Base-by-base conservation (phyloP, 2,329 filamentous ascomycete species). In the Epichloe uncinata region DNA sequence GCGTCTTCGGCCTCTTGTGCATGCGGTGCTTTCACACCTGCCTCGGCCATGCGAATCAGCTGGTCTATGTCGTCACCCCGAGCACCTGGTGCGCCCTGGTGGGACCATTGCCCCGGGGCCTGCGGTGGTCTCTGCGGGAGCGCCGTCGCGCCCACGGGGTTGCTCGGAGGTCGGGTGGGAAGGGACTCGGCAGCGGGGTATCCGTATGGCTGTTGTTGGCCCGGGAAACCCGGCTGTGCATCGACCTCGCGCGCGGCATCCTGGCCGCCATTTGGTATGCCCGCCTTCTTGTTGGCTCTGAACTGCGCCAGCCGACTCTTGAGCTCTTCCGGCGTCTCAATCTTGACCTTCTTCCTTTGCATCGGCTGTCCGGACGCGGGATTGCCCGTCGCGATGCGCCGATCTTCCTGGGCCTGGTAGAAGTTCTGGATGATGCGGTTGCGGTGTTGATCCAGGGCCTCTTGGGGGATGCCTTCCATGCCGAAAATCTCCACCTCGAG, bases 401-500 rank as follows among this genome's bases (percentile, higher is more conserved):
- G 79, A 60, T 95, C 87, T 52, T 85, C 84, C 67, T 95, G 87
- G 26, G 82, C 83, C 63, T 88, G 82, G 67, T 94, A 91, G 67
- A 84, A 95, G 66, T 85, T 84, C 58, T 87, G 79, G 55, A 89
- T 81, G 63, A 97, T 87, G 60, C 87, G 81, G 67, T 93, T 86
- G 63, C 87, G 85, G 73, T 96, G 90, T 61, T 85, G 79, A 60
- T 87, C 79, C 51, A 87, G 72, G 54, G 94, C 78, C 51, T 95
- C 87, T 52, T 88, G 84, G 3, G 3, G 93, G 37, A 97, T 88
- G 62, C 93, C 93, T 66, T 96, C 89, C 87, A 96, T 96, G 61
- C 90, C 93, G 65, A 97, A 98, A 61, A 98, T 96, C 69, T 98
- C 93, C 53, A 95, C 81, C 53, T 95, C 88, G 53, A 95, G 80